Base-by-base conservation (phyloP, 1,284 basidiomycete genomes). In the Papiliotrema laurentii region DNA sequence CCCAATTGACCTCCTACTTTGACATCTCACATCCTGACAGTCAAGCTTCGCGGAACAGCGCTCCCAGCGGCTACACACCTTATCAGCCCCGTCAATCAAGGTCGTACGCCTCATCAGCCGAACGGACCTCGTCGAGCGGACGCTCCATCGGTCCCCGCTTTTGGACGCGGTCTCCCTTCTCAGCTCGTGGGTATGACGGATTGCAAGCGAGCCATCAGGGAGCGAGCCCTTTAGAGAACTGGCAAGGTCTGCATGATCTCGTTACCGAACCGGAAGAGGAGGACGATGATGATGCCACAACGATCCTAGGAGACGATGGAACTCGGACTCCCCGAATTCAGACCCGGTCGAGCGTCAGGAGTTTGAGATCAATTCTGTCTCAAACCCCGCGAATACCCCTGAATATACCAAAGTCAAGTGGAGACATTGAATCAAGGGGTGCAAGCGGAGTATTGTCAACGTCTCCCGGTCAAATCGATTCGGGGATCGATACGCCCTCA, bases 181-280 rank as follows among this genome's bases (percentile, higher is more conserved):
- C 14, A 19, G 34, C 4, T 35, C 34, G 5, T 35, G 34, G 16
- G 16, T 5, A 16, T 35, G 6, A 19, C 16, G 5, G 16, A n/a
- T 19, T 10, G 21, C 34, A 5, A 5, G 5, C 34, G 16, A 16
- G 34, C 16, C 34, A n/a, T n/a, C 6, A 35, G 34, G 34, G 34
- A 5, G 14, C 34, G 16, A 4, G 21, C 34, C 34, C 34, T 13
- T 47, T 62, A n/a, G 60, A 61, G 22, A 66, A 68, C 44, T 69
- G 68, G 68, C 55, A 61, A 39, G 49, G 56, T 1, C 56, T 69
- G 9, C 56, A 59, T 10, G 66, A 68, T 21, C 52, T 69, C 19
- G 51, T 60, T 2, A 53, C 47, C 4, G 54, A 54, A 16, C 51
- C 38, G 5, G 45, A 43, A 13, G 46, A 22, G 11, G 45, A 18